Conservation (phyloP, 192 early-diverging fungal species). For the Mortierella claussenii region DNA sequence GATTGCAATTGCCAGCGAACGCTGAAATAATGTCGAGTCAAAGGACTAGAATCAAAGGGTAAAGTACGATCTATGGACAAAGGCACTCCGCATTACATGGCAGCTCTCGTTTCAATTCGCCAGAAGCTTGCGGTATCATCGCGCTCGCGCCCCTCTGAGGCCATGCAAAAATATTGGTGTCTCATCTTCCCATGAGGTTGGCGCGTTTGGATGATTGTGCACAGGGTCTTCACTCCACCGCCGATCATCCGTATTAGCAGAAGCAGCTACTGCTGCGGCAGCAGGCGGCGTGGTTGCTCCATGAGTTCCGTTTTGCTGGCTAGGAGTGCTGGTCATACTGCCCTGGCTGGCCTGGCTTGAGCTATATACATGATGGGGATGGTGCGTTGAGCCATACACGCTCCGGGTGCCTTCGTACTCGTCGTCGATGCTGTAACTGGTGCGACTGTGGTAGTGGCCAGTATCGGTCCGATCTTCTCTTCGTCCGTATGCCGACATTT, state of each 20-base stretch:
- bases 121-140: background rate
- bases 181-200: constrained; percentile 6
- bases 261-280: background rate
- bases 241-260: constrained; percentile 1
- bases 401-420: background rate
- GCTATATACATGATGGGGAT: constrained; percentile 31
- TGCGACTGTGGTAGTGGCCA: background rate
- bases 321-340: background rate
- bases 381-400: background rate
- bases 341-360: constrained; percentile 5
- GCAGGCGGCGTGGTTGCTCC: background rate
- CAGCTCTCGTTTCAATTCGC: too few relatives aligned
- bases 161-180: constrained; percentile 36
- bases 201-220: background rate
- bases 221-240: constrained; percentile 5
- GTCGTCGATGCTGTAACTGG: constrained; percentile 9
- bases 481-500: constrained; percentile 3
- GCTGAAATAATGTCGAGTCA: too few relatives aligned
- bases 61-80: too few relatives aligned
- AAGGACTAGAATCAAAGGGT: too few relatives aligned
- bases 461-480: constrained; percentile 1
- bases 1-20: too few relatives aligned
- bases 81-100: too few relatives aligned
- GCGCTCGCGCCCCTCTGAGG: constrained; percentile 37
- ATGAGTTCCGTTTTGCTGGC: background rate